A percentile compares a stretch with the other conserved stretches of the same genome.
These are phyloP conservation scores for Angophora floribunda DNA, from an alignment of 345 rosid species.

Conservation along the genomic window DNA sequence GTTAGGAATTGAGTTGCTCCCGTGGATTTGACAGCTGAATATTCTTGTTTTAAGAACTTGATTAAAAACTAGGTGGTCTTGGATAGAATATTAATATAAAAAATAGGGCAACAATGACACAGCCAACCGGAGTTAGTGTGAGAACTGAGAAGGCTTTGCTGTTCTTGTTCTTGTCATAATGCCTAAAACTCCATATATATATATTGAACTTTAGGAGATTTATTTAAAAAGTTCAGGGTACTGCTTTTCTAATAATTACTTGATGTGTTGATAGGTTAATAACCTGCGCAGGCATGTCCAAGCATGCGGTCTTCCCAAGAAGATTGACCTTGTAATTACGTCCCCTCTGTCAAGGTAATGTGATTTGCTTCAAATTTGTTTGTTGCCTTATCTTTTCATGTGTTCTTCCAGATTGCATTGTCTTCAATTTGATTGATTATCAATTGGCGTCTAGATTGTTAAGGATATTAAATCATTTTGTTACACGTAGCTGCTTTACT, in stretches of 20 bases:
- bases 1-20: not conserved
- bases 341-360: conserved; percentile 53
- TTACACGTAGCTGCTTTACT: not conserved
- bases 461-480: not conserved
- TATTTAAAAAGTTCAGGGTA: not conserved
- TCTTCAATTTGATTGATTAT: not conserved
- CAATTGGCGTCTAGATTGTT: not conserved
- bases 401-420: not conserved
- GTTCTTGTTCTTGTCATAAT: not conserved
- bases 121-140: not conserved
- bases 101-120: not conserved
- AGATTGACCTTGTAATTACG: conserved; percentile 40
- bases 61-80: not conserved
- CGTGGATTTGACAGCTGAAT: not conserved
- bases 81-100: not conserved
- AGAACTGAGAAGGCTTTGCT: not conserved
- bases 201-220: not conserved
- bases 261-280: conserved; percentile 17
- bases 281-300: conserved; percentile 20
- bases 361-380: not conserved
- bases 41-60: not conserved
- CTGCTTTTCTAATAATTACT: not conserved
- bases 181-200: not conserved
- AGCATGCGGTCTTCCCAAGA: conserved; percentile 18
- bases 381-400: not conserved